Conservation (phyloP, 129 eudicot species). For the Escallonia herrerae region DNA sequence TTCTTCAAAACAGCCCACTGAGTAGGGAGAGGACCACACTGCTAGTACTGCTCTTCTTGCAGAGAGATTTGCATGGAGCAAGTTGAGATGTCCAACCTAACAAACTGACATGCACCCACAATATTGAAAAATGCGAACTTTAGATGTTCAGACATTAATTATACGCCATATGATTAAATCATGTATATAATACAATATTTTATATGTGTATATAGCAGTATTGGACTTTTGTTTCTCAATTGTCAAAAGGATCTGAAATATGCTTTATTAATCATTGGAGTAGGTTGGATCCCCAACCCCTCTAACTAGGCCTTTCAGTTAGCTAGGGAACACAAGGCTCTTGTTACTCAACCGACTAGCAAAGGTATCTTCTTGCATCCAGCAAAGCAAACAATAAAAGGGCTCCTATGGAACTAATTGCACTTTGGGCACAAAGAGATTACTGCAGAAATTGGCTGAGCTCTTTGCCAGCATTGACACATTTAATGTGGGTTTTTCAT, state of each 20-base stretch:
- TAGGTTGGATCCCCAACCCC: background rate
- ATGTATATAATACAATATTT: too few species aligned
- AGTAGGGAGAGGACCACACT: slow-evolving; percentile 20
- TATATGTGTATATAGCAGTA: too few species aligned
- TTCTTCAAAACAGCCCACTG: slow-evolving; percentile 11
- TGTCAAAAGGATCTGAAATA: background rate
- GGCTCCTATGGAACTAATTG: too few species aligned
- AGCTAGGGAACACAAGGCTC: background rate
- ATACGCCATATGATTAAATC: too few species aligned
- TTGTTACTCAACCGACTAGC: background rate
- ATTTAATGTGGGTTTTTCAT: too few species aligned
- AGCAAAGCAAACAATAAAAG: background rate
- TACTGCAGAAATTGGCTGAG: too few species aligned
- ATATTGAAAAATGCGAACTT: background rate
- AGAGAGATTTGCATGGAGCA: slow-evolving; percentile 11
- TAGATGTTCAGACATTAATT: background rate
- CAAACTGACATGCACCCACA: background rate
- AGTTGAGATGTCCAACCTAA: slow-evolving; percentile 2
- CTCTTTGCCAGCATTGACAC: too few species aligned
- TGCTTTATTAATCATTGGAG: background rate
- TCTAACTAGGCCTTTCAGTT: background rate
- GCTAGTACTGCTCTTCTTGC: slow-evolving; percentile 1
- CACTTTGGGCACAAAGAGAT: too few species aligned
- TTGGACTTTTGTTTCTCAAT: too few species aligned
- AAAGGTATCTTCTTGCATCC: background rate